Evolutionary conservation across 2,329 filamentous ascomycete genomes (phyloP).

Genomic region (Penicillium sp.): DNA sequence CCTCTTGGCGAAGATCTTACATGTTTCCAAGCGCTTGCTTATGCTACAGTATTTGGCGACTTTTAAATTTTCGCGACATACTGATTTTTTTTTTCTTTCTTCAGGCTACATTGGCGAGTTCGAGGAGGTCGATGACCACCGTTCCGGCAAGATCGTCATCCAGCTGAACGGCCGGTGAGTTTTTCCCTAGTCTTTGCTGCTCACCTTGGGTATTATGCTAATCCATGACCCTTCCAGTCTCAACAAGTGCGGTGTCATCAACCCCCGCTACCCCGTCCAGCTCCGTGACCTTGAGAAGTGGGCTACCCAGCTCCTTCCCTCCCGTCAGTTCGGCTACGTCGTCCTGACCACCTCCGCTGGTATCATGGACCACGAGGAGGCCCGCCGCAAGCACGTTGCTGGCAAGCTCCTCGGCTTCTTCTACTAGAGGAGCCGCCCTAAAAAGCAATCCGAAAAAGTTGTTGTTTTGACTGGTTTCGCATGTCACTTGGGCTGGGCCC

Average conservation of each 20-base stretch:
- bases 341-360: conserved; percentile 98
- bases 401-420: conserved; percentile 99
- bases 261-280: conserved; percentile 98
- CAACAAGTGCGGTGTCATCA: conserved; percentile 99
- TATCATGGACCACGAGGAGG: conserved; percentile 99
- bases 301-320: conserved; percentile 98
- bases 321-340: conserved; percentile 99
- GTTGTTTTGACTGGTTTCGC: conserved; percentile 35
- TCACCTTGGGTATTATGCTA: conserved; percentile 20
- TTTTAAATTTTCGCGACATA: conserved; percentile 95
- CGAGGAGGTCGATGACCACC: conserved; percentile 99
- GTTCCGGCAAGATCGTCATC: conserved; percentile 99
- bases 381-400: conserved; percentile 96
- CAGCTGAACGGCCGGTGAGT: conserved; percentile 91
- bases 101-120: conserved; percentile 99
- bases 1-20: conserved; percentile 84
- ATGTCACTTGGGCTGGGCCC: conserved; percentile 32
- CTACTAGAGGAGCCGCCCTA: conserved; percentile 69
- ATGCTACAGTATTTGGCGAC: conserved; percentile 72
- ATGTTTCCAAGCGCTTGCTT: conserved; percentile 76
- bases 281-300: conserved; percentile 98
- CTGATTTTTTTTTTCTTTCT: conserved; percentile 58
- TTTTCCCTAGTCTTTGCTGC: background rate
- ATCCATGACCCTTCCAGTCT: conserved; percentile 56
- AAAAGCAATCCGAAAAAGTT: conserved; percentile 38